A percentile compares a stretch with the other conserved stretches of the same genome.
phyloP scores from a whole-genome alignment of 129 eudicot genomes.

The Flaveria brownii region DNA sequence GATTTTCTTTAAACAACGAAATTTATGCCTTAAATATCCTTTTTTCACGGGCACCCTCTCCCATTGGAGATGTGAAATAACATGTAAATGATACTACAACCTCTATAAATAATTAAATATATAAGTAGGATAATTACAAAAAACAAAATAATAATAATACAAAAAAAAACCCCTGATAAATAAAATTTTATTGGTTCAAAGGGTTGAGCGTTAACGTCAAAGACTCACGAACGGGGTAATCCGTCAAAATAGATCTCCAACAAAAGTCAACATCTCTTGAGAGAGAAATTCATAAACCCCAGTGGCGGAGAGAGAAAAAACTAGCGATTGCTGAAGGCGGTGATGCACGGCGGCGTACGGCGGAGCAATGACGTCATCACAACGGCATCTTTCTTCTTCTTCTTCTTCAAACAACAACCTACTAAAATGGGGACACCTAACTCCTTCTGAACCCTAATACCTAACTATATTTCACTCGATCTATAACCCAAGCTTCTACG shows the following conservation, averaged over 20 bases:
- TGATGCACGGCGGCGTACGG: slow-evolving; percentile 38
- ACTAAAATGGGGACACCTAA: background rate
- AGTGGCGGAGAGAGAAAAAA: slow-evolving; percentile 15
- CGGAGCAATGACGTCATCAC: slow-evolving; percentile 29
- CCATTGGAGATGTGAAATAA: no score
- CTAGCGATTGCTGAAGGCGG: slow-evolving; percentile 15
- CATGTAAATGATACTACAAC: no score
- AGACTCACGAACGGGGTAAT: background rate
- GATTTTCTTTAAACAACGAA: no score
- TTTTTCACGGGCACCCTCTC: no score
- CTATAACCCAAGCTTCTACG: slow-evolving; percentile 8
- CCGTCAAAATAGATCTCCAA: slow-evolving; percentile 21
- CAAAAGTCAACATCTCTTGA: slow-evolving; percentile 21
- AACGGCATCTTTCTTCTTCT: background rate
- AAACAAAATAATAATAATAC: no score
- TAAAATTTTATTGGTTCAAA: background rate
- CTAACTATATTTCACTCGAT: background rate
- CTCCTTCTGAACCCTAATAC: background rate
- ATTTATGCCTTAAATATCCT: no score
- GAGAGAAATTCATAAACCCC: no score
- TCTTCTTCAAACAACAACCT: background rate
- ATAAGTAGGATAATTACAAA: no score
- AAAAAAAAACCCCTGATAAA: no score
- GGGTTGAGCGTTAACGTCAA: slow-evolving; percentile 4
- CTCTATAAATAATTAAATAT: no score